Evolutionary conservation across 495 filamentous ascomycete species (phyloP).

Genomic region (Talaromyces nanjingensis): DNA sequence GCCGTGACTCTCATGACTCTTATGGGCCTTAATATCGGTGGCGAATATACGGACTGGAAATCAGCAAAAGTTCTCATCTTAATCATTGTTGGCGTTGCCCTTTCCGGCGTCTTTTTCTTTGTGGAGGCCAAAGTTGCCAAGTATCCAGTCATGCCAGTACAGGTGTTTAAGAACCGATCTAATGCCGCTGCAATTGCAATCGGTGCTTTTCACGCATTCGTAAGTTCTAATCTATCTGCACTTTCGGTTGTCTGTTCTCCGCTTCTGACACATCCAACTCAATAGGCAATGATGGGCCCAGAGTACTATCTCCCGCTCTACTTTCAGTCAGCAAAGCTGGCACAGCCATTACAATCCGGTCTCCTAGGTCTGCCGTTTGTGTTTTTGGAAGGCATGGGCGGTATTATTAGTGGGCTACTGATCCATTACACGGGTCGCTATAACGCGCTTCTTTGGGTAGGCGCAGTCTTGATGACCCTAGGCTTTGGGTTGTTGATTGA

Average conservation of each 20-base stretch:
- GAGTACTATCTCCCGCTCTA: constrained; percentile 56
- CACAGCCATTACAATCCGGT: constrained; percentile 45
- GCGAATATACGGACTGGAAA: constrained; percentile 62
- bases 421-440: constrained; percentile 59
- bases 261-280: constrained; percentile 28
- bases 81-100: constrained; percentile 62
- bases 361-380: constrained; percentile 45
- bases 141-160: constrained; percentile 69
- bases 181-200: constrained; percentile 51
- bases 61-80: constrained; percentile 70
- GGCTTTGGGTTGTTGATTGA: constrained; percentile 47
- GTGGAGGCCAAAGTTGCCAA: constrained; percentile 64
- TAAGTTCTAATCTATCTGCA: constrained; percentile 51
- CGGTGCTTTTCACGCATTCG: constrained; percentile 46
- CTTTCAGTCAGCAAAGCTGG: constrained; percentile 45
- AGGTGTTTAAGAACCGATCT: constrained; percentile 50
- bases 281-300: constrained; percentile 38
- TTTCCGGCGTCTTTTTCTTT: constrained; percentile 54
- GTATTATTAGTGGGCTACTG: constrained; percentile 41
- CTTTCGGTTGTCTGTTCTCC: not conserved
- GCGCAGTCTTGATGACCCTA: constrained; percentile 35
- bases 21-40: constrained; percentile 69
- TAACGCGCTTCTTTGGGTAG: constrained; percentile 46
- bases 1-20: constrained; percentile 70
- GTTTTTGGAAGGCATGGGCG: constrained; percentile 40